Evolutionary conservation across 2,329 filamentous ascomycete species (phyloP), one percentile per base, ranked within the genome.

Genomic region (Fusarium burgessii): DNA sequence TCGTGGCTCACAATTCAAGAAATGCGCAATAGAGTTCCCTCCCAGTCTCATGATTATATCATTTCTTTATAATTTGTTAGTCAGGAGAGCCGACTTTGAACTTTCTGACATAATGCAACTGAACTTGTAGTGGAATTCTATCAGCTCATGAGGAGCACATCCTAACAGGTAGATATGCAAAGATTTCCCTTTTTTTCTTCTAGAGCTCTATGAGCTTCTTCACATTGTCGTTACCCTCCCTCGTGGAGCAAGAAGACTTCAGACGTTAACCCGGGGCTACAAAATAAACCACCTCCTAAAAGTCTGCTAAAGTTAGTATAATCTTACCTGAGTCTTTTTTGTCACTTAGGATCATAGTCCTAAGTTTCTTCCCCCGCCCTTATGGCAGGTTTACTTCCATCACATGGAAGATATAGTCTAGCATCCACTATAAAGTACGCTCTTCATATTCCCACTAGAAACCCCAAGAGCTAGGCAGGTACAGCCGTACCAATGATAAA

Each of bases 401-500:
- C 29, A 29, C 29, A 29, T 29, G 29, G 29, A 29, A 29, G 29
- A 29, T 29, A 29, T 8, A 29, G 29, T 29, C 29, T 29, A 29
- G 29, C 29, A 29, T 29, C 36, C 29, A 54, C 45, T n/a, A 11
- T 29, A 29, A 32, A 58, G 14, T 20, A 56, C 38, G 23, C 43
- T 54, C 64, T 62, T 38, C 62, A 64, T 46, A 35, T 40, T 35
- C 9, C 15, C 25, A 27, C 32, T 38, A 45, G 5, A 45, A 62
- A 35, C 20, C 43, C 23, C 40, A 23, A 43, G 20, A 41, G 25
- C 33, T 27, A 10, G 40, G 52, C n/a, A 56, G 52, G 29, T 51
- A 40, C 18, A 70, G 47, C 56, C 67, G 67, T 66, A n/a, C 68
- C 67, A 70, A 70, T 70, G 13, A 56, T 38, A 45, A 4, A 35